Base-by-base conservation (phyloP, 2,329 filamentous ascomycete species). In the Aspergillus sp. region DNA sequence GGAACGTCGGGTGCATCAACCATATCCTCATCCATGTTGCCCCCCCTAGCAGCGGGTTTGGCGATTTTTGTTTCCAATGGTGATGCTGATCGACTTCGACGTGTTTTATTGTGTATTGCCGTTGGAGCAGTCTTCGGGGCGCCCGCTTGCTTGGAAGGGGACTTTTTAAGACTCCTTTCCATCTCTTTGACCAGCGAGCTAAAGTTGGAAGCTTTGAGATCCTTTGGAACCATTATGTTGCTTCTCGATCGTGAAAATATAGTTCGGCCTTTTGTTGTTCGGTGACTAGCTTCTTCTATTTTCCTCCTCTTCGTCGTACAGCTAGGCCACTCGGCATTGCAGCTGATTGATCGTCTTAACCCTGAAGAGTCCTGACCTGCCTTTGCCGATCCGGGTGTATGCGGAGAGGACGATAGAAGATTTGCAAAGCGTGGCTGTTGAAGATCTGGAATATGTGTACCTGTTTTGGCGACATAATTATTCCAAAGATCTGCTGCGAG, bases 401-500 rank as follows among this genome's bases (percentile, higher is more conserved):
- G 88, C 3, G 89, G 91, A 4, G 87, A 90, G 0, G 88, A 89
- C 2, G 87, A 80, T 77, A 89, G 85, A 24, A 91, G 77, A 55
- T 89, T 84, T 49, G 85, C 83, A 22, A 90, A 77, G 15, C 82
- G 77, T 40, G 84, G 84, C 64, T 85, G 86, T 42, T 70, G 71
- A 44, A 80, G 72, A 19, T 83, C 82, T 1, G 76, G 71, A 45
- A 74, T 73, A 60, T 80, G 73, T 13, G 78, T 70, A 53, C 75
- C 73, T 61, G 81, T 77, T 67, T 80, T 76, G 54, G 85, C 74
- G 39, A 88, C 83, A 69, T 90, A 91, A 52, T 88, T 86, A 65
- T 89, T 89, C 90, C 90, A 93, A 2, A 93, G 75, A 62, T 93
- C 89, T 33, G 88, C 75, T 2, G 88, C 89, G 39, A 90, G 88